phyloP scores from a whole-genome alignment of 305 asterid genomes.

The Fraxinus dipetala region DNA sequence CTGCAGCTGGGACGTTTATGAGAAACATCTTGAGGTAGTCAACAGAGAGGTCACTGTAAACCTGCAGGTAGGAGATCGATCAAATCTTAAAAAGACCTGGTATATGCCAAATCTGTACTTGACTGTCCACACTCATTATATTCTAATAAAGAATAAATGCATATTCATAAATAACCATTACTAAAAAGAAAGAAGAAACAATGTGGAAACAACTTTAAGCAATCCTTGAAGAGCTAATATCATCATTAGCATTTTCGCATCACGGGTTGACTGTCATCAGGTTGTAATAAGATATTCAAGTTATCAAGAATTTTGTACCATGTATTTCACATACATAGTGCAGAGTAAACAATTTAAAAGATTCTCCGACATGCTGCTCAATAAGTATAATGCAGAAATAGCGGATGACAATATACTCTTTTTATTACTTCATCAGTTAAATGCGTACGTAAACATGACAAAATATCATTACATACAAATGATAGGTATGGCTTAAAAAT shows the following conservation, averaged over 20 bases:
- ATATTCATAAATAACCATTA: background rate
- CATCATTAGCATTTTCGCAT: background rate
- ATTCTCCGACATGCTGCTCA: no score
- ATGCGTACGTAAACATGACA: background rate
- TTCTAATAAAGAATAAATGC: background rate
- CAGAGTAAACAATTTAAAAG: no score
- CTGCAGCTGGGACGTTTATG: constrained; percentile 84
- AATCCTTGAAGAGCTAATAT: background rate
- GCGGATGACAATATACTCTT: no score
- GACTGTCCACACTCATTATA: background rate
- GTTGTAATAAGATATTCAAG: no score
- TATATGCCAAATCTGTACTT: background rate
- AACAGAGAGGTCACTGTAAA: constrained; percentile 87
- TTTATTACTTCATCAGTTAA: background rate
- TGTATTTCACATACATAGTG: no score
- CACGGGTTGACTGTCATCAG: no score
- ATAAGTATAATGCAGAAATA: no score
- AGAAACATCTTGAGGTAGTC: constrained; percentile 95
- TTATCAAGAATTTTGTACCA: no score
- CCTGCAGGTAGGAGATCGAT: constrained; percentile 45
- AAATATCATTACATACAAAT: background rate
- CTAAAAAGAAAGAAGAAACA: background rate
- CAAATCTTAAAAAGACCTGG: background rate
- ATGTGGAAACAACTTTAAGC: background rate
- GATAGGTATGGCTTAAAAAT: background rate